Base-by-base conservation (phyloP, 176 grass and related monocot species). In the Musa schizocarpa region DNA sequence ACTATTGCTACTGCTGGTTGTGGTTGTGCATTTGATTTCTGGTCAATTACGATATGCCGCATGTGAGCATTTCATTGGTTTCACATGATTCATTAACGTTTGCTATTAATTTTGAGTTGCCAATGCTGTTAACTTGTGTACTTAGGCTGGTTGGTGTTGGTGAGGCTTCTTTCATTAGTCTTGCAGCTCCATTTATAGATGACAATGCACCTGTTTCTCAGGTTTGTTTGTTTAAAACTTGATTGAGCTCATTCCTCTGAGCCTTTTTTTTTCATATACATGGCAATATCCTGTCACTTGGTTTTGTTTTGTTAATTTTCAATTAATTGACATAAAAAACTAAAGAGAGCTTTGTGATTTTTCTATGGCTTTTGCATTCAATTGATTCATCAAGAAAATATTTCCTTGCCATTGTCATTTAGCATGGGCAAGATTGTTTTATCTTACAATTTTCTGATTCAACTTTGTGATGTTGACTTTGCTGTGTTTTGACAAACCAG, bases 91-190 rank as follows among this genome's bases (percentile, higher is more conserved):
- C 70, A 24, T 51, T 81, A 29, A 11, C 57, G 3, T 77, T 51
- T 72, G 53, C n/a, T 48, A 51, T 17, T 13, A 71, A 34, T 66
- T 67, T 59, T 76, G 68, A 83, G 68, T 74, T 66, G 16, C 21
- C 58, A 25, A 70, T 26, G 50, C 73, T 27, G 58, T 71, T 50
- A 74, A 68, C 34, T 43, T 0, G 34, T 74, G 71, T 83, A 79
- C 72, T 81, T 81, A 99, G 95, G 95, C 86, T 99, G 86, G 95
- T 99, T 81, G 95, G 95, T 51, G 95, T 99, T 81, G 95, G 95
- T 64, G 95, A 99, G 80, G 95, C 95, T 81, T 99, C 95, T 76
- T 99, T 99, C 83, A 99, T 99, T 85, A 99, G 95, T 83, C 88
- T 99, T 2, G 95, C 95, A 14, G 90, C 95, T 82, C 95, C 95